Evolutionary conservation across 495 filamentous ascomycete species (phyloP).

Genomic region (Tuber aestivum): DNA sequence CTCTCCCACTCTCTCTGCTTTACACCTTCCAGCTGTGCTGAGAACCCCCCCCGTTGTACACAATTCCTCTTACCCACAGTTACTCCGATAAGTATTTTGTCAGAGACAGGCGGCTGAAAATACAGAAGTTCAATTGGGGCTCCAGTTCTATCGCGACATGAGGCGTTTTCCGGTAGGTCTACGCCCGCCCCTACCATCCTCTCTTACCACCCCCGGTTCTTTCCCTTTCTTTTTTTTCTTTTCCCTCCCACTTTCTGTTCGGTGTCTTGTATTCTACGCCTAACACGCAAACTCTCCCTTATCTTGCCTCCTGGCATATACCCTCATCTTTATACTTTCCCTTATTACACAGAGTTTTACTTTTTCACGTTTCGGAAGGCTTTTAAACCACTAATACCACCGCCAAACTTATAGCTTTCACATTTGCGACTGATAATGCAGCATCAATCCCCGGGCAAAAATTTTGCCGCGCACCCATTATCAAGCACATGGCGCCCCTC

Average conservation of each 20-base stretch:
- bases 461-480: not conserved
- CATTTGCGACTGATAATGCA: conserved; percentile 40
- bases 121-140: conserved; percentile 5
- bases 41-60: not conserved
- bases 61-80: not conserved
- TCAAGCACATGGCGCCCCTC: conserved; percentile 1
- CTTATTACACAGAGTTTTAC: not conserved
- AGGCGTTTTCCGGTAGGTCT: conserved; percentile 42
- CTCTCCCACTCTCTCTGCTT: conserved; percentile 4
- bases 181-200: conserved; percentile 29
- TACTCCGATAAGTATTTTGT: not conserved
- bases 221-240: not conserved
- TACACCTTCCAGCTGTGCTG: conserved; percentile 3
- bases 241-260: not conserved
- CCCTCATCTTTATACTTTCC: conserved; percentile 9
- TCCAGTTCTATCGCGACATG: conserved; percentile 40
- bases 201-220: conserved; percentile 11
- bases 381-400: conserved; percentile 14
- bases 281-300: conserved; percentile 9
- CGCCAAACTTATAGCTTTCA: conserved; percentile 25
- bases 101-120: not conserved
- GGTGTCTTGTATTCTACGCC: conserved; percentile 21
- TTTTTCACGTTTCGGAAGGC: not conserved
- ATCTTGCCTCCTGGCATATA: conserved; percentile 21
- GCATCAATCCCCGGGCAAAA: conserved; percentile 16